phyloP scores from a whole-genome alignment of 495 filamentous ascomycete species.

The Xylaria telfairii region DNA sequence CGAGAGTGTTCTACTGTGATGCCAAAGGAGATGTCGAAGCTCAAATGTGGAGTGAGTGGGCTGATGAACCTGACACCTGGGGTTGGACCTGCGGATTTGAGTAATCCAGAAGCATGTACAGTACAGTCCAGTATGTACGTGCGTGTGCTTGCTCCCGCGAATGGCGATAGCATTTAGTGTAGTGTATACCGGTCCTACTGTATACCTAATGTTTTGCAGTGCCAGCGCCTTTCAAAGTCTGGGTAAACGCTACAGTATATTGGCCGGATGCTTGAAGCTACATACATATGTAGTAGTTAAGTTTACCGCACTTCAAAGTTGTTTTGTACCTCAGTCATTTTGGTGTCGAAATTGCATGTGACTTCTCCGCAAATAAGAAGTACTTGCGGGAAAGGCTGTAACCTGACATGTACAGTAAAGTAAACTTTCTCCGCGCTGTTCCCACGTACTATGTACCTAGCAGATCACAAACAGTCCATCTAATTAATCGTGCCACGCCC shows the following conservation, averaged over 20 bases:
- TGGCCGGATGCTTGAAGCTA: not conserved
- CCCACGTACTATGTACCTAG: not conserved
- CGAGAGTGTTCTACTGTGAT: not conserved
- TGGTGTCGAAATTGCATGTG: not conserved
- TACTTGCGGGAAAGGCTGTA: not conserved
- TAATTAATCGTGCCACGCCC: too few relatives aligned
- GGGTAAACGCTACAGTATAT: not conserved
- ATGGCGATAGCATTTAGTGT: too few relatives aligned
- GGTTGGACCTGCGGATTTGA: not conserved
- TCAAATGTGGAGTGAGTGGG: conserved; percentile 1
- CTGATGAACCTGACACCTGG: not conserved
- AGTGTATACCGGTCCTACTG: too few relatives aligned
- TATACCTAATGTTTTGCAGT: not conserved
- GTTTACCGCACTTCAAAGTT: not conserved
- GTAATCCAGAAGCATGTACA: not conserved
- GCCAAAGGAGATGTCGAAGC: not conserved
- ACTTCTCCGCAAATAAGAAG: not conserved
- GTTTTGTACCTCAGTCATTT: not conserved
- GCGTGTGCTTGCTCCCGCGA: not conserved
- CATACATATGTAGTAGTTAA: too few relatives aligned
- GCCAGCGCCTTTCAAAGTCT: not conserved
- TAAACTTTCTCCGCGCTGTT: conserved; percentile 7
- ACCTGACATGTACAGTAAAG: not conserved
- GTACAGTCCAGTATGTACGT: not conserved
- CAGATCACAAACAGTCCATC: not conserved